These are phyloP conservation scores for Diospyros kaki DNA, from an alignment of 148 eudicot species.

Conservation along the genomic window DNA sequence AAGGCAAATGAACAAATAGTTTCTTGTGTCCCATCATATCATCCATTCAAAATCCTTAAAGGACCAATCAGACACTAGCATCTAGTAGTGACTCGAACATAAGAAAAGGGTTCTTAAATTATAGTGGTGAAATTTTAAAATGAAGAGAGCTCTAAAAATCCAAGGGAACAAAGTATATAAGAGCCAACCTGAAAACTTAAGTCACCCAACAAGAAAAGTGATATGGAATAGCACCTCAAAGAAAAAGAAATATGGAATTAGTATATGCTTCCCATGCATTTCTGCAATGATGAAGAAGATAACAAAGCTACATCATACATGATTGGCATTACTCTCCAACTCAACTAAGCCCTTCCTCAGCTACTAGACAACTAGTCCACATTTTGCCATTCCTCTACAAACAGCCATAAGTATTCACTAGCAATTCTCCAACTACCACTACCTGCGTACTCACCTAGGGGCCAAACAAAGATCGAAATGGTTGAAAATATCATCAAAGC, in stretches of 20 bases:
- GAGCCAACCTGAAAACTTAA: not conserved
- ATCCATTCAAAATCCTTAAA: not conserved
- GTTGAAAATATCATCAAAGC: not conserved
- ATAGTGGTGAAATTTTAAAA: not conserved
- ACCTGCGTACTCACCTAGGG: not conserved
- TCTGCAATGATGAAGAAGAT: not conserved
- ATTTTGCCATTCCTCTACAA: no score
- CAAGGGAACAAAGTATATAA: not conserved
- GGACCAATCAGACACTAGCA: constrained; percentile 1
- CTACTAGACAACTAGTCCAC: no score
- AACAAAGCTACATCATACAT: not conserved
- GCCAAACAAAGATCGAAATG: not conserved
- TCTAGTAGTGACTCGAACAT: not conserved
- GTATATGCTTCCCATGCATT: no score
- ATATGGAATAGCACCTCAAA: not conserved
- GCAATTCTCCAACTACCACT: not conserved
- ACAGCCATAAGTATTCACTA: no score
- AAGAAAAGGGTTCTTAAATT: not conserved
- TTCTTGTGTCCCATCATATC: not conserved
- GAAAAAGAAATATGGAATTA: not conserved
- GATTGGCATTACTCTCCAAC: not conserved
- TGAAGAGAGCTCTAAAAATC: constrained; percentile 15
- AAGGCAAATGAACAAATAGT: not conserved
- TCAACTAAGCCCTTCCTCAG: no score
- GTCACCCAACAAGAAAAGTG: not conserved